Conservation (phyloP, 148 eudicot species). For the Persicaria tinctoria region DNA sequence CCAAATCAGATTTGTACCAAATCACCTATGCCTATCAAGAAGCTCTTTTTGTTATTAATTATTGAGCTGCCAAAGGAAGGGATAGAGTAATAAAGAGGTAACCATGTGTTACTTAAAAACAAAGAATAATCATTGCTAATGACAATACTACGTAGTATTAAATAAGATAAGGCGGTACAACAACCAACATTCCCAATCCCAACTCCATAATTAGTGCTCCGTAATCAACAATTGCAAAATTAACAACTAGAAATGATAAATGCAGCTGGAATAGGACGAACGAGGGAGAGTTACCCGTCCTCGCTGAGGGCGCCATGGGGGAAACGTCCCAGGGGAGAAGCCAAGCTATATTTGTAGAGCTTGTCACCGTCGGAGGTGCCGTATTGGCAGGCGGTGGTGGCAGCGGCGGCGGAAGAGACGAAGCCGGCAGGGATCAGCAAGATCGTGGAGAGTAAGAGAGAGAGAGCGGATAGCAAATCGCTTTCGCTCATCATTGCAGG, state of each 20-base stretch:
- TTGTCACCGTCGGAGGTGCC: conserved; percentile 32
- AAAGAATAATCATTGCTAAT: no score
- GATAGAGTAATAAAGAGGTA: no score
- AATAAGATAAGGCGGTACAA: no score
- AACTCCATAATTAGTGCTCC: neutral
- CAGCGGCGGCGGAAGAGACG: conserved; percentile 20
- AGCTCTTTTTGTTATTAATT: no score
- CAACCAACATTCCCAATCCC: neutral
- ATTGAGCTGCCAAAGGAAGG: no score
- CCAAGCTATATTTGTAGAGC: conserved; percentile 52
- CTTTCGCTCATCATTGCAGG: conserved; percentile 10
- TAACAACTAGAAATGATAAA: neutral
- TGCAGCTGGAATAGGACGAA: neutral
- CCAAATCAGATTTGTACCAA: no score
- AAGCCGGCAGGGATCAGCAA: conserved; percentile 19
- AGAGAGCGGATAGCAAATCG: neutral
- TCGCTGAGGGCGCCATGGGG: conserved; percentile 90
- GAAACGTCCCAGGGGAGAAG: conserved; percentile 36
- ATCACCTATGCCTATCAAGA: no score
- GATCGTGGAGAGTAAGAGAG: conserved; percentile 10
- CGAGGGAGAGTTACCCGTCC: conserved; percentile 58
- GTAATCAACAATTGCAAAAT: neutral
- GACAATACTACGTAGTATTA: no score
- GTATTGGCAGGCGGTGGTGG: conserved; percentile 38
- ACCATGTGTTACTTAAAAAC: no score